Evolutionary conservation across 2,329 filamentous ascomycete genomes (phyloP), one percentile per base, ranked within the genome.

Genomic region (Endoconidiophora polonica): DNA sequence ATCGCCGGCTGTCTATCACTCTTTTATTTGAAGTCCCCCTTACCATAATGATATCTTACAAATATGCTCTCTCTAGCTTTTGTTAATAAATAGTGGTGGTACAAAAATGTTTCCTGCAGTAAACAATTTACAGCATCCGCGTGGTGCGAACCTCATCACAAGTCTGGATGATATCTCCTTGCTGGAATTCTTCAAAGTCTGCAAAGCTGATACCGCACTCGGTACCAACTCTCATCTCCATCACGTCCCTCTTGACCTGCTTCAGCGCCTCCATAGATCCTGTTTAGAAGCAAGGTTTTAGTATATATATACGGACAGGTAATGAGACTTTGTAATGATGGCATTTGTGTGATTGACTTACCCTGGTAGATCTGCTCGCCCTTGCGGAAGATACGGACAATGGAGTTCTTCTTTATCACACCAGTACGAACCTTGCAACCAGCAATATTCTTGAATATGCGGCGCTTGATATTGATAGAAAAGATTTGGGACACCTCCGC

Each of bases 161-260:
- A 33, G 79, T 81, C 68, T 96, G 91, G 54, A 98, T 74, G 62
- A 81, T 76, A 65, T 98, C 91, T 24, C 90, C 91, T 12, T 78
- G 70, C 59, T 81, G 63, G 61, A 96, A 83, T 20, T 78, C 83
- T 44, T 82, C 72, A 78, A 86, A 98, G 29, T 71, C 74, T 2
- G 82, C 78, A 59, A 98, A 90, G 48, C 77, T 79, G 57, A 98
- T 81, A 56, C 91, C 91, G 59, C 91, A 98, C 65, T 98, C 91
- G n/a, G 74, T 77, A 52, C 87, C 88, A 66, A 94, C 96, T 59
- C 79, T 79, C 79, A 94, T 91, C 60, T 94, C 86, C 43, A 71
- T 69, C 26, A 91, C 84, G 56, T 95, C 86, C 63, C 93, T 93
- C 72, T 96, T 95, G 63, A 83, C 78, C 59, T 93, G 84, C 68